Base-by-base conservation (phyloP, 2,329 filamentous ascomycete species). In the Aspergillus carbonarius region DNA sequence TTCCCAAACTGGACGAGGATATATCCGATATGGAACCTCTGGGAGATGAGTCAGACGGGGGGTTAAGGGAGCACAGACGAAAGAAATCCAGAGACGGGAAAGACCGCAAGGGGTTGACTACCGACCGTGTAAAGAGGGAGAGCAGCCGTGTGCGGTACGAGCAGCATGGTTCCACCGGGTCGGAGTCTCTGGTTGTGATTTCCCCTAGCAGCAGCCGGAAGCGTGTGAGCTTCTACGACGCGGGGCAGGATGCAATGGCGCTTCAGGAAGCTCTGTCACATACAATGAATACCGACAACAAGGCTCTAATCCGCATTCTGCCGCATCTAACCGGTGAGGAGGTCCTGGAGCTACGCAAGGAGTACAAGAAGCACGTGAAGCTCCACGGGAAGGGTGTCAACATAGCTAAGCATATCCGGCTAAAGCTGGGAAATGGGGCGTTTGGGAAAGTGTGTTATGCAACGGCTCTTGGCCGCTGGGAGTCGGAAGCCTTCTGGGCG, bases 401-500 rank as follows among this genome's bases (percentile, higher is more conserved):
- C 58, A 74, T 83, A 32, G 80, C 80, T 42, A 82, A 82, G 48
- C 81, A 82, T 64, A 76, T 83, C 60, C 76, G 78, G 8, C 68
- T 79, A 53, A 78, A 77, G 56, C 69, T 78, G 1, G 77, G 77
- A 17, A 88, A 86, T 66, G 70, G 66, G 27, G 63, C 71, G 32
- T 88, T 98, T 65, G 93, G 93, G 77, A 98, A 98, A 77, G 90
- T 90, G 6, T 92, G 89, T 70, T 97, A 98, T 74, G 87, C 93
- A 3, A 93, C 91, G 2, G 92, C 93, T 0, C 84, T 98, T 0
- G 95, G 95, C 9, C 84, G 85, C 54, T 98, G 92, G 88, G 95
- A 97, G 78, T 89, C 88, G 66, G 95, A 99, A 74, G 91, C 92
- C 0, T 96, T 96, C 81, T 99, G 95, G 93, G 92, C 93, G 60